Evolutionary conservation across 441 rosid species (phyloP), one percentile per base, ranked within the genome.

Genomic region (Gossypium schwendimanii): DNA sequence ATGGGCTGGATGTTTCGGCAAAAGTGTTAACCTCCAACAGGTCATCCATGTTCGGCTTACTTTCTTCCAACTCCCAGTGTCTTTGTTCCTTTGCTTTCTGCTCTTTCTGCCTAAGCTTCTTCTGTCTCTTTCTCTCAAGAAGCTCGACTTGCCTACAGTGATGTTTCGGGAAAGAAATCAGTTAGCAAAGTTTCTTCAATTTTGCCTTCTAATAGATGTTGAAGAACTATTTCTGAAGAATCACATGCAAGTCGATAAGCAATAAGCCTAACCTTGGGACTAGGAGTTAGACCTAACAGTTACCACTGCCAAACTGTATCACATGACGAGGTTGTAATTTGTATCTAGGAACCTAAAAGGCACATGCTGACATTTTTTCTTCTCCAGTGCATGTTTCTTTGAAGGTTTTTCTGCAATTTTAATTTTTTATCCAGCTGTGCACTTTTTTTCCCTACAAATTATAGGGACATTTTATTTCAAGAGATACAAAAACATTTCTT

Each of bases 31-130:
- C 85, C 66, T 87, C 89, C 67, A 69, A 70, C 3, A 73, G 73
- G 52, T 82, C 85, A 76, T 83, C 87, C 72, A 71, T 81, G 66
- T 72, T 71, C 73, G 80, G 87, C 78, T 83, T 70, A 45, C 74
- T 61, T 63, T 82, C 77, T 63, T 73, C 81, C 63, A 85, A 74
- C 75, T 86, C 81, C 47, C 47, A 84, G 52, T 71, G 79, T 74
- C 73, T 81, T 68, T 83, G 93, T 70, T 88, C 97, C 84, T 89
- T 91, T 60, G 88, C 87, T 84, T 84, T 92, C 76, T 83, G 94
- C 63, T 88, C 93, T 78, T 88, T 95, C 82, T 90, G 97, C 86
- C 96, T 83, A 55, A 89, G 92, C 83, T 89, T 90, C 77, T 88
- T 91, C 84, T 76, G 91, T 81, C 89, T 88, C 81, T 87, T 95